Evolutionary conservation across 306 rosid genomes (phyloP).

Genomic region (Senna siamea): DNA sequence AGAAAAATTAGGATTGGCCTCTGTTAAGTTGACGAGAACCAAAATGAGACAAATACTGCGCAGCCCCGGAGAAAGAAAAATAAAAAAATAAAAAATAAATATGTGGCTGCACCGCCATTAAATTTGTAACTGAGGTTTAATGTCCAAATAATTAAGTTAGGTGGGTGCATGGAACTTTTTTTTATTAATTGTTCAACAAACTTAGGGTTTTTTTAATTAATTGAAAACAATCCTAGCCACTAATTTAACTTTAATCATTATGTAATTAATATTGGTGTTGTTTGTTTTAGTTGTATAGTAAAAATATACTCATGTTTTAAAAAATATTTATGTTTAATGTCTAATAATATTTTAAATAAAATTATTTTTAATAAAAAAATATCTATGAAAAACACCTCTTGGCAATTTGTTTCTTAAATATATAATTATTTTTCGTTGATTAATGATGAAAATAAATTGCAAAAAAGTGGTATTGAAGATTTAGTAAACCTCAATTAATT

Average conservation of each 20-base stretch:
- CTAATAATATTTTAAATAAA: too few species aligned
- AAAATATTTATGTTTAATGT: too few species aligned
- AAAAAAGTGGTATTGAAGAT: too few species aligned
- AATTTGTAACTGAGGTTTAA: background rate
- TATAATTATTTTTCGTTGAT: too few species aligned
- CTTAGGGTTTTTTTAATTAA: background rate
- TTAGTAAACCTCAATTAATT: too few species aligned
- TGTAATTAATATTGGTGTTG: background rate
- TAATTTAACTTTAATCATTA: background rate
- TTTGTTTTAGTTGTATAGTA: too few species aligned
- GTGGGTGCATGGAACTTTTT: background rate
- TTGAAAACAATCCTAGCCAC: background rate
- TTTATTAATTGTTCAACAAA: background rate
- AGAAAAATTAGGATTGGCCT: constrained; percentile 20
- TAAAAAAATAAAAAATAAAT: background rate
- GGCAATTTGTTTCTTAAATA: too few species aligned
- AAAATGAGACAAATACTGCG: background rate
- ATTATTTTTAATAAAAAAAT: too few species aligned
- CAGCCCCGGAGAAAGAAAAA: background rate
- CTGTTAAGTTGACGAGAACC: constrained; percentile 31
- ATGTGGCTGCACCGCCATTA: constrained; percentile 33
- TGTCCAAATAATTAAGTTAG: background rate
- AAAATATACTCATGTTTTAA: too few species aligned
- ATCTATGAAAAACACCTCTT: too few species aligned
- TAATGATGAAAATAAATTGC: too few species aligned